phyloP scores from a whole-genome alignment of 1,284 basidiomycete species.

The Tilletia caries region DNA sequence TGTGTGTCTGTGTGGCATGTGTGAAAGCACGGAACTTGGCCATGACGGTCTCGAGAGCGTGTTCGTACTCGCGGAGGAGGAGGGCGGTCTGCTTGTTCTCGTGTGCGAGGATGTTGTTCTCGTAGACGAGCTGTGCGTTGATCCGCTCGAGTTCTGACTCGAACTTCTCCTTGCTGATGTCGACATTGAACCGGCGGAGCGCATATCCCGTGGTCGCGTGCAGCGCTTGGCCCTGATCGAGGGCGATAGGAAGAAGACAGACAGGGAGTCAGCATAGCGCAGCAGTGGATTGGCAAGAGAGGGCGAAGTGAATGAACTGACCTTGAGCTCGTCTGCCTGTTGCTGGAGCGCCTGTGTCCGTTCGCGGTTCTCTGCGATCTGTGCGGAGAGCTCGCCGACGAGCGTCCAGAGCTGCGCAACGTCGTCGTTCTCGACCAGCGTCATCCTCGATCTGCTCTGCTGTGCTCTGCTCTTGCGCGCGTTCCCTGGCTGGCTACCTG shows the following conservation, averaged over 20 bases:
- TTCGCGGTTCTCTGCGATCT: conserved; percentile 80
- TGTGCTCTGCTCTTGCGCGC: not conserved
- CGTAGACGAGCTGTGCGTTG: conserved; percentile 84
- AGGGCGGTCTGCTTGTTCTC: conserved; percentile 89
- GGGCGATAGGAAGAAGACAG: not conserved
- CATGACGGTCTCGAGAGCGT: conserved; percentile 94
- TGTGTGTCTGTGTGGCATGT: conserved; percentile 87
- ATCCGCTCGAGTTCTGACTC: conserved; percentile 85
- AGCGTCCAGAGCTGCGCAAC: conserved; percentile 48
- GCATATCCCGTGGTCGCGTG: conserved; percentile 75
- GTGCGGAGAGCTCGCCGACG: conserved; percentile 55
- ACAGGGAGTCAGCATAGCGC: no score
- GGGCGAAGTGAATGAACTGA: conserved; percentile 57
- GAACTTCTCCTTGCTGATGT: conserved; percentile 88
- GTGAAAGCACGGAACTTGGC: conserved; percentile 85
- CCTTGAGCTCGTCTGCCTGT: conserved; percentile 77
- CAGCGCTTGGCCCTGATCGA: conserved; percentile 63
- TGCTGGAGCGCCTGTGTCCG: conserved; percentile 69
- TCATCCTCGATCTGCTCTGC: conserved; percentile 20
- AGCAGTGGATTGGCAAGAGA: not conserved
- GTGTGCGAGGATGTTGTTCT: conserved; percentile 84
- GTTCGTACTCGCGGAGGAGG: conserved; percentile 89
- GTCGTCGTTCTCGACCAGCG: conserved; percentile 38
- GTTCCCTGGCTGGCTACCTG: no score
- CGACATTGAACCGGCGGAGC: conserved; percentile 84